A percentile compares a stretch with the other conserved stretches of the same genome.
Conservation (phyloP, 2,329 filamentous ascomycete genomes). For the Beauveria australis region DNA sequence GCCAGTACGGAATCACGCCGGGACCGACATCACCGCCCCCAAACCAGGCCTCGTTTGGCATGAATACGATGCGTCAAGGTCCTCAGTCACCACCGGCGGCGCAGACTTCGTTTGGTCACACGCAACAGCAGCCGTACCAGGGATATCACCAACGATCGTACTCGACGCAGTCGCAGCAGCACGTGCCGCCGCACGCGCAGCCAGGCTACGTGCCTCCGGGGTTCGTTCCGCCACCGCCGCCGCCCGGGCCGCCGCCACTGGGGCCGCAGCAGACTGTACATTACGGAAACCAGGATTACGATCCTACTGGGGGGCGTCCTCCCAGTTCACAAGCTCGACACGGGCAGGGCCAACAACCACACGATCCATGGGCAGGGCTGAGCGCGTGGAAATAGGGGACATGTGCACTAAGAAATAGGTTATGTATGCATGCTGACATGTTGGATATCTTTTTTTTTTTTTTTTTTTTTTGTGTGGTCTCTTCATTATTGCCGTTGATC, state of each 20-base stretch:
- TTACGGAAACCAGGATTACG: slow-evolving; percentile 33
- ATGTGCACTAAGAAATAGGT: background rate
- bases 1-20: slow-evolving; percentile 49
- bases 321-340: slow-evolving; percentile 25
- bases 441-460: background rate
- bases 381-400: slow-evolving; percentile 40
- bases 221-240: slow-evolving; percentile 56
- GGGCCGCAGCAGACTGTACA: slow-evolving; percentile 56
- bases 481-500: background rate
- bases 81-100: slow-evolving; percentile 51
- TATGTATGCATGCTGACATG: background rate
- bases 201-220: slow-evolving; percentile 42
- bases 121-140: slow-evolving; percentile 26
- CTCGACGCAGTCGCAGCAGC: slow-evolving; percentile 32
- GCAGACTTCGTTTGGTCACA: slow-evolving; percentile 38
- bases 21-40: slow-evolving; percentile 56
- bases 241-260: slow-evolving; percentile 53
- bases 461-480: background rate
- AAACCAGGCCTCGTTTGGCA: slow-evolving; percentile 45
- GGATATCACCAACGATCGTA: slow-evolving; percentile 21
- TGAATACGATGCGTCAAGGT: slow-evolving; percentile 26
- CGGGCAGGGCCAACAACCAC: slow-evolving; percentile 25
- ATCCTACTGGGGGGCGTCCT: slow-evolving; percentile 17
- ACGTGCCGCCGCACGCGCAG: slow-evolving; percentile 31
- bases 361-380: slow-evolving; percentile 45